A percentile compares a stretch with the other conserved stretches of the same genome.
Conservation (phyloP, 2,329 filamentous ascomycete genomes). For the Colletotrichum paranaense region DNA sequence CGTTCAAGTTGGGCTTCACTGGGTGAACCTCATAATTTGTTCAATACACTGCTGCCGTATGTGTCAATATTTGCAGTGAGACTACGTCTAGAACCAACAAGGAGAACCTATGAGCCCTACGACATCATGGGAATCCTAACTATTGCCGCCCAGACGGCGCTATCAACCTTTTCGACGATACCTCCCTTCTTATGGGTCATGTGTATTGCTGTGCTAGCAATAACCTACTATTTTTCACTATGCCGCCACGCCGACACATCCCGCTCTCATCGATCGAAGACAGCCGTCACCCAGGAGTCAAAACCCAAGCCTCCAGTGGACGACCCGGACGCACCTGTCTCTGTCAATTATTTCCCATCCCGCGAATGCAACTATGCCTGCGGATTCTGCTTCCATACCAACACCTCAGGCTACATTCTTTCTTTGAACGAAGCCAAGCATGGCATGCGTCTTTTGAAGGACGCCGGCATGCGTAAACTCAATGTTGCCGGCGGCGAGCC, state of each 20-base stretch:
- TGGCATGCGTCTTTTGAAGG: constrained; percentile 56
- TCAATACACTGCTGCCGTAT: no score
- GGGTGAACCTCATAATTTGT: no score
- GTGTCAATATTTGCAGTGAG: not conserved
- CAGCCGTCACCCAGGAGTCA: not conserved
- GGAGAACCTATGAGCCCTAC: not conserved
- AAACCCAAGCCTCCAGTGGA: not conserved
- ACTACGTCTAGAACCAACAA: not conserved
- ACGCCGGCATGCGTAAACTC: constrained; percentile 65
- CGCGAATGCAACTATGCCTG: constrained; percentile 45
- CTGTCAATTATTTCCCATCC: constrained; percentile 35
- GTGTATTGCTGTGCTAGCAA: not conserved
- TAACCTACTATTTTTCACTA: not conserved
- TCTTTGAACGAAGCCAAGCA: constrained; percentile 53
- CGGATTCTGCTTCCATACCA: constrained; percentile 69
- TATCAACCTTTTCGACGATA: not conserved
- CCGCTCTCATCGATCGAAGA: not conserved
- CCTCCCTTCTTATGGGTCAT: not conserved
- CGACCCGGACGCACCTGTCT: constrained; percentile 25
- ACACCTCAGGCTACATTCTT: constrained; percentile 56
- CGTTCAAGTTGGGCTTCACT: not conserved
- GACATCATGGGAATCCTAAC: not conserved
- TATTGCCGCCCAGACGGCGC: not conserved
- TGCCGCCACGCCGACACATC: not conserved
- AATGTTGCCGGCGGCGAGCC: constrained; percentile 68